phyloP scores from a whole-genome alignment of 2,329 filamentous ascomycete genomes.

The Cyanodermella asteris region DNA sequence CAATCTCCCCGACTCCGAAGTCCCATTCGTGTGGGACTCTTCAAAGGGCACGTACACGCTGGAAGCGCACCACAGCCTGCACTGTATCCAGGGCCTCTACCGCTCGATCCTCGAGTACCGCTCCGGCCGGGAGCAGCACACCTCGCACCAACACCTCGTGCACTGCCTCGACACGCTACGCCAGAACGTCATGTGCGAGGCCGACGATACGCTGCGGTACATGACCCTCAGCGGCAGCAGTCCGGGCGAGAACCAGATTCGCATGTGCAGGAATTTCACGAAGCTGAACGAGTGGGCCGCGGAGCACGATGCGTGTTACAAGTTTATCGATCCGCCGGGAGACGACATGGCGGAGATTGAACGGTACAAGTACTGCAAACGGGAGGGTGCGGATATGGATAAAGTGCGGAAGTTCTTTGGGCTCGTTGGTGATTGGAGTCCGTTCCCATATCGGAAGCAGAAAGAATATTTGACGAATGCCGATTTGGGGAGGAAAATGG shows the following conservation, averaged over 20 bases:
- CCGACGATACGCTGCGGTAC: conserved; percentile 5
- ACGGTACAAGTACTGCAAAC: conserved; percentile 2
- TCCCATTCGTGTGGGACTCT: no score
- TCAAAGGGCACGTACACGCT: no score
- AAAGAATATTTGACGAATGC: no score
- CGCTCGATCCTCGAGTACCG: conserved; percentile 1
- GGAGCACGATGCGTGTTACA: conserved; percentile 1
- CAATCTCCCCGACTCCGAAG: no score
- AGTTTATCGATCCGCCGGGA: conserved; percentile 1
- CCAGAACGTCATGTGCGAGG: conserved; percentile 5
- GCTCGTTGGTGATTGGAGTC: no score
- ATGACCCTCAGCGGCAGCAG: not conserved
- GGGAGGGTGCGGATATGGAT: not conserved
- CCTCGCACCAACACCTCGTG: conserved; percentile 2
- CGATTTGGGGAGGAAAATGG: no score
- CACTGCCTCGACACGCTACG: conserved; percentile 5
- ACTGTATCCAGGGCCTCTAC: no score
- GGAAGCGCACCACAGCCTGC: no score
- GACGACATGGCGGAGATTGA: not conserved
- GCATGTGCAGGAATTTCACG: conserved; percentile 3
- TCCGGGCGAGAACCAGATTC: conserved; percentile 2
- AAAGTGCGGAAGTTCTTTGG: no score
- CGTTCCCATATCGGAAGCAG: no score
- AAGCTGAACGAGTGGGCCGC: conserved; percentile 4
- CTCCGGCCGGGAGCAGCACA: conserved; percentile 2